phyloP scores from a whole-genome alignment of 805 yeast species.

The Myxozyma monticola region DNA sequence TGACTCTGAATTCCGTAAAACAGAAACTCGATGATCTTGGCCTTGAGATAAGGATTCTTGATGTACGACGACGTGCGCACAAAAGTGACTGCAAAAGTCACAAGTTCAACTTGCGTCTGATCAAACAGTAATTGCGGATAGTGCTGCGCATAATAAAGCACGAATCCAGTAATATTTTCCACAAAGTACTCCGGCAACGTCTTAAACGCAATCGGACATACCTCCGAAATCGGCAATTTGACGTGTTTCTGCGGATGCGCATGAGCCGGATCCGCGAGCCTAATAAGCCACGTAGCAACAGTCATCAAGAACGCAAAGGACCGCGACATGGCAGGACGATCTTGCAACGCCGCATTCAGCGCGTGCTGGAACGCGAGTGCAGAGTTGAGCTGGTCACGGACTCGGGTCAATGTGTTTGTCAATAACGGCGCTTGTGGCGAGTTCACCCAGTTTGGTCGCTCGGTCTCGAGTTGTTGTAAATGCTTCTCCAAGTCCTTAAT shows the following conservation, averaged over 20 bases:
- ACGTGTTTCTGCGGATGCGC: conserved; percentile 55
- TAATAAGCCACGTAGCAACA: conserved; percentile 65
- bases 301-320: conserved; percentile 79
- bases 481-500: conserved; percentile 53
- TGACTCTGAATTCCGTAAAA: conserved; percentile 64
- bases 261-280: conserved; percentile 72
- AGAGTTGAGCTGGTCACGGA: conserved; percentile 46
- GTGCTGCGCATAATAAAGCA: conserved; percentile 59
- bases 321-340: conserved; percentile 59
- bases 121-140: conserved; percentile 56
- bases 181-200: conserved; percentile 82
- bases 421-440: conserved; percentile 32
- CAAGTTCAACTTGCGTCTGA: conserved; percentile 42
- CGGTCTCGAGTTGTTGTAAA: conserved; percentile 49
- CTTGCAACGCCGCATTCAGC: conserved; percentile 60
- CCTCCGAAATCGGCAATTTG: conserved; percentile 54
- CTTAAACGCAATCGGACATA: conserved; percentile 70
- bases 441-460: conserved; percentile 37
- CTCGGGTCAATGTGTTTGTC: conserved; percentile 44
- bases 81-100: conserved; percentile 71
- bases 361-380: conserved; percentile 54
- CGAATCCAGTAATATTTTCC: conserved; percentile 76
- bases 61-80: conserved; percentile 65
- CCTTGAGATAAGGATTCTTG: conserved; percentile 91
- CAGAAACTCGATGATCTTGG: conserved; percentile 75